Evolutionary conservation across 2,329 filamentous ascomycete species (phyloP).

Genomic region (Arachnopeziza araneosa): DNA sequence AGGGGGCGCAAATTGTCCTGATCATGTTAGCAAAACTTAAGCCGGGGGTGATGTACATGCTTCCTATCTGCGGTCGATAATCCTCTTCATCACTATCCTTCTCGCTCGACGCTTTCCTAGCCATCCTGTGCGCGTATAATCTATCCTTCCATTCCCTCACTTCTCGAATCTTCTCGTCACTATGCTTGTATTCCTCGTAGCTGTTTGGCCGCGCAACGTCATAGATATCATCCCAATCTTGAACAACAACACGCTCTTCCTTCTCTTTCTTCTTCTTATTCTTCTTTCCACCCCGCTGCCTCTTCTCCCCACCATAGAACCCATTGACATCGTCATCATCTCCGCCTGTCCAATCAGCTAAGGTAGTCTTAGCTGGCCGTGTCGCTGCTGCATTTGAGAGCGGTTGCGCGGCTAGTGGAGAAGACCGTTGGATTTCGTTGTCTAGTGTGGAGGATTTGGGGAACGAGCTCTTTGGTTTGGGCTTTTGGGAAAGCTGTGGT

Average conservation of each 20-base stretch:
- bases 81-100: constrained; percentile 40
- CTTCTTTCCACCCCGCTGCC: constrained; percentile 62
- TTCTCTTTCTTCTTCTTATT: constrained; percentile 69
- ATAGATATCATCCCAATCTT: constrained; percentile 89
- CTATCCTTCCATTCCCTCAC: constrained; percentile 80
- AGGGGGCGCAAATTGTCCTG: constrained; percentile 57
- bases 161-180: constrained; percentile 76
- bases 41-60: constrained; percentile 32
- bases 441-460: constrained; percentile 38
- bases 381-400: constrained; percentile 31
- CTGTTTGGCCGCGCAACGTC: constrained; percentile 78
- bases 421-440: constrained; percentile 22
- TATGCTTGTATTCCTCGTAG: constrained; percentile 77
- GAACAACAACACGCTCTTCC: constrained; percentile 51
- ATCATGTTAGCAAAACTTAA: constrained; percentile 11
- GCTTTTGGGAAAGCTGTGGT: constrained; percentile 58
- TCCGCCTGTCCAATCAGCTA: constrained; percentile 75
- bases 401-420: constrained; percentile 26
- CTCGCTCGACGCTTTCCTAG: constrained; percentile 39
- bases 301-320: constrained; percentile 56
- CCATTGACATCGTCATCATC: constrained; percentile 74
- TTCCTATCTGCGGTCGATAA: constrained; percentile 36
- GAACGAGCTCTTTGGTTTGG: constrained; percentile 57
- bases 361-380: constrained; percentile 54
- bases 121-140: constrained; percentile 65